Evolutionary conservation across 2,329 filamentous ascomycete genomes (phyloP).

Genomic region (Colletotrichum tabaci): DNA sequence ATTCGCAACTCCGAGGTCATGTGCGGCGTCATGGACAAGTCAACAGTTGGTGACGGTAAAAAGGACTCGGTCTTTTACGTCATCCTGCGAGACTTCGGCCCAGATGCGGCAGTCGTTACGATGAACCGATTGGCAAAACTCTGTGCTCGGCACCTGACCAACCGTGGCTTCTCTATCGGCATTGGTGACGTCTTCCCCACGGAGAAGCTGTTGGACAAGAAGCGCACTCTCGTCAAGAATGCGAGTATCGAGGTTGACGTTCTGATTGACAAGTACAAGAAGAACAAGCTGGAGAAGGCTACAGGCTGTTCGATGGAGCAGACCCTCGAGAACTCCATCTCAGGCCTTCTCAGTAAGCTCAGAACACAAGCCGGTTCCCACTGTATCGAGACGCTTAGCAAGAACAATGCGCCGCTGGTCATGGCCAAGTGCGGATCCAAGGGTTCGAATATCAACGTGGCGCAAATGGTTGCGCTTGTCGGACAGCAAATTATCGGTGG

Average conservation of each 20-base stretch:
- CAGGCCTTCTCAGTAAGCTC: conserved; percentile 91
- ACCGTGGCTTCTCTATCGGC: conserved; percentile 95
- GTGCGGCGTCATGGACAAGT: conserved; percentile 98
- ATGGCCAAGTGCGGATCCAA: conserved; percentile 99
- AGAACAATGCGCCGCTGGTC: conserved; percentile 91
- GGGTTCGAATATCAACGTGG: conserved; percentile 97
- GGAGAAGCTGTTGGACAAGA: conserved; percentile 77
- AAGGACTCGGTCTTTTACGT: conserved; percentile 99
- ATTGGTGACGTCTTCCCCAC: conserved; percentile 95
- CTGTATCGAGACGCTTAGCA: conserved; percentile 91
- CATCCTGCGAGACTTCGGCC: conserved; percentile 94
- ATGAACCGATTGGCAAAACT: conserved; percentile 97
- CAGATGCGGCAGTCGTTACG: conserved; percentile 86
- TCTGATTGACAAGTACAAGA: conserved; percentile 86
- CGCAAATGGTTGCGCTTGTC: conserved; percentile 98
- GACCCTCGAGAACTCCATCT: conserved; percentile 91
- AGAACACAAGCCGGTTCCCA: conserved; percentile 91
- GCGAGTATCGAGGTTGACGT: conserved; percentile 87
- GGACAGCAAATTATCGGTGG: conserved; percentile 98
- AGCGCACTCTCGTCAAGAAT: conserved; percentile 80
- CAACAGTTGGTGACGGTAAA: conserved; percentile 95
- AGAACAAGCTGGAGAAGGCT: conserved; percentile 86
- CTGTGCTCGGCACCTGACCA: conserved; percentile 88
- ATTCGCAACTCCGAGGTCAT: conserved; percentile 97
- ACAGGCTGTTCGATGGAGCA: conserved; percentile 92